Conservation (phyloP, 495 filamentous ascomycete species). For the Monascus purpureus region DNA sequence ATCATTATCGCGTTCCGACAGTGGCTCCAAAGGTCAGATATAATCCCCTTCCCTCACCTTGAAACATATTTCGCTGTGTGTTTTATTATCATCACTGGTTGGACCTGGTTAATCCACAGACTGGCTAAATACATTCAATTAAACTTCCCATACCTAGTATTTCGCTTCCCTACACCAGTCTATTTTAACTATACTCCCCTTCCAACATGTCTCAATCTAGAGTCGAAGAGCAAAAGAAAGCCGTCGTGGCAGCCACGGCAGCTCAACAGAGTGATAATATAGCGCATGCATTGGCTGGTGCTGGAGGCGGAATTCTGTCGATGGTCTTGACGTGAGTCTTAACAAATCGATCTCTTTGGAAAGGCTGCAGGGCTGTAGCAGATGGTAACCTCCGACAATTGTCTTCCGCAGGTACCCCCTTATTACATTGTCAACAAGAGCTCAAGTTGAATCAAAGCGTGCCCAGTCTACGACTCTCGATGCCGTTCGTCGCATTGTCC, state of each 20-base stretch:
- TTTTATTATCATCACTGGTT: not conserved
- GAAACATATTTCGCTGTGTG: not conserved
- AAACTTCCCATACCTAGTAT: no score
- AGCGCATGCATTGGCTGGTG: conserved; percentile 75
- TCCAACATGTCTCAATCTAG: conserved; percentile 27
- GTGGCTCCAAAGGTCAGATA: not conserved
- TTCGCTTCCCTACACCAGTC: no score
- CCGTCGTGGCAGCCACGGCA: conserved; percentile 28
- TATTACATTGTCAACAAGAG: conserved; percentile 93
- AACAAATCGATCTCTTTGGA: no score
- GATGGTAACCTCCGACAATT: conserved; percentile 7
- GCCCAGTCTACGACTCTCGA: conserved; percentile 69
- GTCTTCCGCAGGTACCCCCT: conserved; percentile 64
- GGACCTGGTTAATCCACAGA: no score
- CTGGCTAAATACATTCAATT: no score
- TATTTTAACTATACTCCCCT: no score
- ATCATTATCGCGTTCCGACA: conserved; percentile 18
- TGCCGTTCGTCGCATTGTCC: conserved; percentile 73
- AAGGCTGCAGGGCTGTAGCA: not conserved
- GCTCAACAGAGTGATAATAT: conserved; percentile 78
- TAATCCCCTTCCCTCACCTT: not conserved
- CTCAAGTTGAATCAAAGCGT: conserved; percentile 93
- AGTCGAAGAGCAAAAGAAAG: conserved; percentile 20
- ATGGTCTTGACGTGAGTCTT: conserved; percentile 86
- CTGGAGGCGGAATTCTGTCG: conserved; percentile 82